phyloP scores from a whole-genome alignment of 129 eudicot genomes.

The Apium graveolens region DNA sequence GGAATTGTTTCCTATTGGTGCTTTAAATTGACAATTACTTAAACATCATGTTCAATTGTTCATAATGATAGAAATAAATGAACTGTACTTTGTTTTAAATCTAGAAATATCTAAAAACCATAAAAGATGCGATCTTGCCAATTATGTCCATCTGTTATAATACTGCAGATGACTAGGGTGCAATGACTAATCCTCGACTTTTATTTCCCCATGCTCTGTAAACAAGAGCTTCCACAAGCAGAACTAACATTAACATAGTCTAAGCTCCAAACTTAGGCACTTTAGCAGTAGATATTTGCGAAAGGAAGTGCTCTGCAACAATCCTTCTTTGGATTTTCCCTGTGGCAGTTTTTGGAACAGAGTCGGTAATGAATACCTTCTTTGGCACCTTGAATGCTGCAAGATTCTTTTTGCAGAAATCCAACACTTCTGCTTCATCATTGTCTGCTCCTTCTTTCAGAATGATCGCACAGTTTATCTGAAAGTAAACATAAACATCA shows the following conservation, averaged over 20 bases:
- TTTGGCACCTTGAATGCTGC: slow-evolving; percentile 95
- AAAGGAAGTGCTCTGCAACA: slow-evolving; percentile 87
- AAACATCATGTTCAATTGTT: neutral
- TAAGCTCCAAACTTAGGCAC: slow-evolving; percentile 93
- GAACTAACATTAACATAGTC: neutral
- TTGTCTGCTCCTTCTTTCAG: slow-evolving; percentile 73
- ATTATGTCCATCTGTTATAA: neutral
- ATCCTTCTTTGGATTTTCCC: slow-evolving; percentile 88
- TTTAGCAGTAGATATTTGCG: slow-evolving; percentile 77
- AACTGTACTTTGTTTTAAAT: neutral
- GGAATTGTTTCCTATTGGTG: neutral
- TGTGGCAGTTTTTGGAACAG: slow-evolving; percentile 81
- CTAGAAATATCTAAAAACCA: neutral
- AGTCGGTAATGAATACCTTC: slow-evolving; percentile 77
- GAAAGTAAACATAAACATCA: neutral
- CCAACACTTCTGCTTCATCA: slow-evolving; percentile 67
- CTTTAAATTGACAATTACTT: neutral
- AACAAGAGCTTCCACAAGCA: neutral
- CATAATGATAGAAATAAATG: neutral
- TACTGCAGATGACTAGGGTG: neutral
- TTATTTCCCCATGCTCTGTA: neutral
- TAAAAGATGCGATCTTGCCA: neutral
- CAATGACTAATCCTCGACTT: neutral
- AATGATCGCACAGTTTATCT: slow-evolving; percentile 91
- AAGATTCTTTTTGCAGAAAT: slow-evolving; percentile 81